A percentile compares a stretch with the other conserved stretches of the same genome.
Conservation (phyloP, 345 rosid genomes). For the Raphanus sativus region DNA sequence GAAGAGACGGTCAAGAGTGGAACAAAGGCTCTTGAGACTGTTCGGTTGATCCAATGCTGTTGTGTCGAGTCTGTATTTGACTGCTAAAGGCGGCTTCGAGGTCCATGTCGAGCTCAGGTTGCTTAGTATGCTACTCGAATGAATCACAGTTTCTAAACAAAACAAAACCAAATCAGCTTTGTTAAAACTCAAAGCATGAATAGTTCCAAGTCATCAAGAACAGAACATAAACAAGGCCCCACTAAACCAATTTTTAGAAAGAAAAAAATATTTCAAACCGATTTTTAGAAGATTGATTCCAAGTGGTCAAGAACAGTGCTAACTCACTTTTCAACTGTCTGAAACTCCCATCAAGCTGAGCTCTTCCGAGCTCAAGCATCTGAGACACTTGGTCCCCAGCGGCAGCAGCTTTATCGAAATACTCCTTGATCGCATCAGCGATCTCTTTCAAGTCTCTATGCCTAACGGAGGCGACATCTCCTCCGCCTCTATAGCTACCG, state of each 20-base stretch:
- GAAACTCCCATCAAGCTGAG: conserved; percentile 90
- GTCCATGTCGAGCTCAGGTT: conserved; percentile 91
- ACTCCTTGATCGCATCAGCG: conserved; percentile 73
- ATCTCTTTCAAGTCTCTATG: conserved; percentile 91
- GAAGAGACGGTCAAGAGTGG: conserved; percentile 82
- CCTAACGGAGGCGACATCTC: conserved; percentile 73
- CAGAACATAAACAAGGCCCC: background rate
- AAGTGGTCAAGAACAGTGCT: background rate
- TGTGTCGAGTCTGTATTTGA: conserved; percentile 72
- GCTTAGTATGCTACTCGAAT: conserved; percentile 84
- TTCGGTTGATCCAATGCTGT: conserved; percentile 52
- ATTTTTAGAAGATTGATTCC: background rate
- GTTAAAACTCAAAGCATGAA: background rate
- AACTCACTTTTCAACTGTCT: conserved; percentile 78
- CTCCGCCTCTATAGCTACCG: conserved; percentile 49
- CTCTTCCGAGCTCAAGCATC: conserved; percentile 83
- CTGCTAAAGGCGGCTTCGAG: conserved; percentile 92
- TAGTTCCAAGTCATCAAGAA: background rate
- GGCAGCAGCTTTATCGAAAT: conserved; percentile 73
- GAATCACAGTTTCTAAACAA: conserved; percentile 84
- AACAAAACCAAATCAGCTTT: background rate
- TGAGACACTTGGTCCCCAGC: conserved; percentile 75
- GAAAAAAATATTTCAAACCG: background rate
- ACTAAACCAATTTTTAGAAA: background rate
- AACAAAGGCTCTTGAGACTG: conserved; percentile 74